Evolutionary conservation across 441 rosid species (phyloP).

Genomic region (Bruguiera hainesii): DNA sequence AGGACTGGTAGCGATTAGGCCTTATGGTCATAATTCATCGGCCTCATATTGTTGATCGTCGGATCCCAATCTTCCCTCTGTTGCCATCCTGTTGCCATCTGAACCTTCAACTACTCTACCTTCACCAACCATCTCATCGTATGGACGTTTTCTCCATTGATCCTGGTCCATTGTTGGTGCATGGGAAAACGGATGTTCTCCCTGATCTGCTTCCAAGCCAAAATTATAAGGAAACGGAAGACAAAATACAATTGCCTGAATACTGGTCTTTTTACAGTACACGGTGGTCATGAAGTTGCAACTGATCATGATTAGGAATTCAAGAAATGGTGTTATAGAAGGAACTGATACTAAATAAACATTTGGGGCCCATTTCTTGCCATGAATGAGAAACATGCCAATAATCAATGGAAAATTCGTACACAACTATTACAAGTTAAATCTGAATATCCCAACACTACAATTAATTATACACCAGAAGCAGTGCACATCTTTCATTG

Average conservation of each 20-base stretch:
- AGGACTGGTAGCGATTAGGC: not conserved
- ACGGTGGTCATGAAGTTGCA: not conserved
- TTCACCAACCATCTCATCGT: constrained; percentile 31
- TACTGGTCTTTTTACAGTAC: not conserved
- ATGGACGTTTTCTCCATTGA: constrained; percentile 34
- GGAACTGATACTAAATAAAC: not conserved
- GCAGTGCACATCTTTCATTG: constrained; percentile 18
- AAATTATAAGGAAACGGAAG: constrained; percentile 18
- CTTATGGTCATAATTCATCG: constrained; percentile 3
- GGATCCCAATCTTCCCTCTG: constrained; percentile 22
- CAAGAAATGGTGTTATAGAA: not conserved
- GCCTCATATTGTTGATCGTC: constrained; percentile 13
- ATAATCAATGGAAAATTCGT: constrained; percentile 21
- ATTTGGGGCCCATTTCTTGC: constrained; percentile 1
- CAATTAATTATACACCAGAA: constrained; percentile 35
- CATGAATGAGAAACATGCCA: constrained; percentile 15
- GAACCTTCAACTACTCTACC: constrained; percentile 36
- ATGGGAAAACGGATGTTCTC: constrained; percentile 34
- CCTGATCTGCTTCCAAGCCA: constrained; percentile 46
- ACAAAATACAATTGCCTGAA: constrained; percentile 19
- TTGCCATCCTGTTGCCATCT: constrained; percentile 25
- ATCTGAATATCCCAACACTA: constrained; percentile 29
- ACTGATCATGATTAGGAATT: not conserved
- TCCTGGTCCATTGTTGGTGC: constrained; percentile 34
- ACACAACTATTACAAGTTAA: constrained; percentile 27